Conservation (phyloP, 306 rosid genomes). For the Glycine tomentella region DNA sequence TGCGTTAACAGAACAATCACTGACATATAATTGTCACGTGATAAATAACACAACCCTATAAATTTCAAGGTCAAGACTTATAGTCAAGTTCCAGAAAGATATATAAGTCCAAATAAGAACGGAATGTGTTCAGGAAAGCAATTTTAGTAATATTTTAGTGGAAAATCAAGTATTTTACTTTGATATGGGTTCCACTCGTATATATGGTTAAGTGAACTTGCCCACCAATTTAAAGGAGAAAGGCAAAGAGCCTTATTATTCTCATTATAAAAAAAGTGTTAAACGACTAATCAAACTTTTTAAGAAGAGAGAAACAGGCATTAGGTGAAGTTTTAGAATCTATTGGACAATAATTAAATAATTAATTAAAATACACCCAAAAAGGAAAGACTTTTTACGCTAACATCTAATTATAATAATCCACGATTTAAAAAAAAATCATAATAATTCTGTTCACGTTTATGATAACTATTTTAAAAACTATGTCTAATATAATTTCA, state of each 20-base stretch:
- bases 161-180: neutral
- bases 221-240: conserved; percentile 35
- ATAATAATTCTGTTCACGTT: neutral
- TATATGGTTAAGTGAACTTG: conserved; percentile 46
- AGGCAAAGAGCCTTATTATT: conserved; percentile 15
- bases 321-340: conserved; percentile 37
- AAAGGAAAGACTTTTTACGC: neutral
- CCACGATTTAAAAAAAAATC: neutral
- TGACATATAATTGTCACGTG: conserved; percentile 45
- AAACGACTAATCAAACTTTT: conserved; percentile 22
- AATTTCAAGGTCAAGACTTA: conserved; percentile 47
- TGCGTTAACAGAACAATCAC: conserved; percentile 24
- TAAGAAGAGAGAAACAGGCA: neutral
- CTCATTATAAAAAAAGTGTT: conserved; percentile 29
- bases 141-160: neutral
- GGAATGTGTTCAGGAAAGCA: conserved; percentile 9
- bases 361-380: neutral
- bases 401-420: neutral
- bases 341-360: neutral
- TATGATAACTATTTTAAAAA: neutral
- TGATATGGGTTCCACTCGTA: neutral
- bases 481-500: neutral
- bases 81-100: conserved; percentile 41
- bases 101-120: conserved; percentile 23
- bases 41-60: neutral